Base-by-base conservation (phyloP, 1,284 basidiomycete species). In the Erythrobasidium hasegawianum region DNA sequence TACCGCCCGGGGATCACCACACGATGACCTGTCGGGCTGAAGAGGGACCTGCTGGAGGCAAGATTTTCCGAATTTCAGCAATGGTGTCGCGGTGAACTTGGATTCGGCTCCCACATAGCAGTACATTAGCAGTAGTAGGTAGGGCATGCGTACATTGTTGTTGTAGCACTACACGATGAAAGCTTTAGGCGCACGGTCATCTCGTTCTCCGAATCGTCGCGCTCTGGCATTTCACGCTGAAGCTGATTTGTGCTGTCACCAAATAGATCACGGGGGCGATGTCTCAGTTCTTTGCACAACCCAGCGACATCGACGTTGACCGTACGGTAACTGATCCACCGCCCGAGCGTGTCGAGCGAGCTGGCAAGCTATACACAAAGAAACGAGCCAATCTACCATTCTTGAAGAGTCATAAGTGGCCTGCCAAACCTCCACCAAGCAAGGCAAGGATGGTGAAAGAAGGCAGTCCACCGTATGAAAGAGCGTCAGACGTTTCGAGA, bases 51-150 rank as follows among this genome's bases (percentile, higher is more conserved):
- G 47, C 27, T 13, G 62, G 56, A 10, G 65, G 65, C 26, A 67
- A 60, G 43, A 67, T 52, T 22, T 67, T 61, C 65, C 38, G 65
- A 1, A 67, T 67, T 33, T 24, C 52, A 39, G 65, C 65, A 2
- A 58, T 33, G 33, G 33, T 33, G 33, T 33, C 33, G 33, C 33
- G 33, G 33, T 33, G 11, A 33, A 33, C 11, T 5, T 33, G 11
- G 33, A 11, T 33, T 33, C 33, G n/a, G n/a, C n/a, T n/a, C n/a
- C n/a, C n/a, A n/a, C n/a, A n/a, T n/a, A n/a, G n/a, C n/a, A n/a
- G n/a, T n/a, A n/a, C n/a, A n/a, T n/a, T n/a, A 33, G 4, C 33
- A 33, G 33, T 33, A 33, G 33, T 5, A 33, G 5, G 11, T 11
- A 5, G 4, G 5, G 5, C 11, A 33, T 33, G 4, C 33, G 33